Evolutionary conservation across 306 rosid species (phyloP).

Genomic region (Rubus idaeus): DNA sequence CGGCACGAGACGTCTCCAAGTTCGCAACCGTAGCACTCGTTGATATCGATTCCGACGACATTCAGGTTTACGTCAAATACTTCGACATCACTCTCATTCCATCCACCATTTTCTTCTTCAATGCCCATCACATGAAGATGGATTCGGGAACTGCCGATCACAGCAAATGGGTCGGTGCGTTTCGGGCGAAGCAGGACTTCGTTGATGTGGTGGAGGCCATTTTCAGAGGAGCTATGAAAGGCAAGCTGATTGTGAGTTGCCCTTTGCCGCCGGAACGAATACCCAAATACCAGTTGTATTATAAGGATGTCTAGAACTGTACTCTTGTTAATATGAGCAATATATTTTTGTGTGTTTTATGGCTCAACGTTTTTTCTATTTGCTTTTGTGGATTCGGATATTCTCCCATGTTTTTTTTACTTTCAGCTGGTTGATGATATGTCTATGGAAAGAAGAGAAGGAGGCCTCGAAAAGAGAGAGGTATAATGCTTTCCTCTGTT

Average conservation of each 20-base stretch:
- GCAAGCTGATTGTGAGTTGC: slow-evolving; percentile 75
- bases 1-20: slow-evolving; percentile 77
- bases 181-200: slow-evolving; percentile 44
- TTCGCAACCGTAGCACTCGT: slow-evolving; percentile 75
- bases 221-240: slow-evolving; percentile 86
- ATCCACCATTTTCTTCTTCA: slow-evolving; percentile 83
- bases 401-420: too few relatives aligned
- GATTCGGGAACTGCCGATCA: slow-evolving; percentile 69
- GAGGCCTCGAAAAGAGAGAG: not conserved
- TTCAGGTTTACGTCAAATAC: slow-evolving; percentile 70
- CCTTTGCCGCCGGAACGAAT: slow-evolving; percentile 66
- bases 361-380: not conserved
- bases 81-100: slow-evolving; percentile 80
- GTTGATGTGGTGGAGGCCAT: slow-evolving; percentile 60
- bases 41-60: slow-evolving; percentile 70
- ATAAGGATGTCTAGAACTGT: slow-evolving; percentile 53
- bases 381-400: not conserved
- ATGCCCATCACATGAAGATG: slow-evolving; percentile 98
- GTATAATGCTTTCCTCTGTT: not conserved
- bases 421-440: too few relatives aligned
- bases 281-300: slow-evolving; percentile 70
- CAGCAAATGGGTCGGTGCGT: slow-evolving; percentile 47
- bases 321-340: not conserved
- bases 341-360: too few relatives aligned
- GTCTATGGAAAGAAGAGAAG: too few relatives aligned